Conservation (phyloP, 2,329 filamentous ascomycete genomes). For the Seiridium cupressi region DNA sequence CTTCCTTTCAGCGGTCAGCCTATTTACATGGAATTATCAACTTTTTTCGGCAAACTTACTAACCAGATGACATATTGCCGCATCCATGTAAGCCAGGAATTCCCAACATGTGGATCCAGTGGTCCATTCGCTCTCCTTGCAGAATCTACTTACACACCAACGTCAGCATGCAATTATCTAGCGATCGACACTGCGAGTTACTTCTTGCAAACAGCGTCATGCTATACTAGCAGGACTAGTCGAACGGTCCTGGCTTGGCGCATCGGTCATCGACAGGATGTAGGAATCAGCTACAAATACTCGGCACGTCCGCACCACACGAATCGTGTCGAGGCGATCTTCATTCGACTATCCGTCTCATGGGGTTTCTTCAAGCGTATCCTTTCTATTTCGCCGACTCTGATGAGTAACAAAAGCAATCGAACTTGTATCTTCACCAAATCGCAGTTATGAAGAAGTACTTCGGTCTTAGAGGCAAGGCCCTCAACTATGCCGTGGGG, state of each 20-base stretch:
- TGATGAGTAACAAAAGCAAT: background rate
- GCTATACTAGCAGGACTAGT: background rate
- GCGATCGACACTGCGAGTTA: background rate
- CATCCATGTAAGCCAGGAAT: background rate
- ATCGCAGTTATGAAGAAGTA: constrained; percentile 36
- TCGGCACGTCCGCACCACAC: background rate
- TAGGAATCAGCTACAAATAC: background rate
- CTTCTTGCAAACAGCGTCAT: background rate
- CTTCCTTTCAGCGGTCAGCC: too few relatives aligned
- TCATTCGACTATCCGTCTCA: background rate
- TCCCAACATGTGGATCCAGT: background rate
- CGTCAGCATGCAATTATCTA: too few relatives aligned
- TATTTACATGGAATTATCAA: too few relatives aligned
- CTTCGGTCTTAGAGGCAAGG: constrained; percentile 64
- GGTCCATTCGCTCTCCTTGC: background rate
- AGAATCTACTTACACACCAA: too few relatives aligned
- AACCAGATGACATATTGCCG: background rate
- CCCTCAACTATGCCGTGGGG: constrained; percentile 67
- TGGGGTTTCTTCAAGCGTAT: background rate
- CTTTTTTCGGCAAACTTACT: background rate
- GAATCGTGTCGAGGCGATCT: background rate
- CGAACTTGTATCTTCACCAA: background rate
- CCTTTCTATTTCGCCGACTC: background rate
- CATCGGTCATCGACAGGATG: background rate
- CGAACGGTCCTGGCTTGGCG: background rate